Evolutionary conservation across 2,329 filamentous ascomycete species (phyloP).

Genomic region (Bipolaris victoriae): DNA sequence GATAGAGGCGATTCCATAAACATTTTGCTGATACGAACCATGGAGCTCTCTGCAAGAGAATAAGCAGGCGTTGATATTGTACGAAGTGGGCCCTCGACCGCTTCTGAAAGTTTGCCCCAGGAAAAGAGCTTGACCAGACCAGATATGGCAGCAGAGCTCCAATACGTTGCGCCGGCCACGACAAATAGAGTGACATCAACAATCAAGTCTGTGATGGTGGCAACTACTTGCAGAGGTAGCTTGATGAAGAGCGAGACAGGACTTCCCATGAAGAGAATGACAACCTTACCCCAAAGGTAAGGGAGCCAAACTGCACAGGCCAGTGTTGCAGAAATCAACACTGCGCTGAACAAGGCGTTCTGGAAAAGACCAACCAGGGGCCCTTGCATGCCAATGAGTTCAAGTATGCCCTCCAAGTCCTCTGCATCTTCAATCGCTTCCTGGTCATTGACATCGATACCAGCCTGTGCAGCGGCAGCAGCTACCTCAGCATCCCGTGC

Average conservation of each 20-base stretch:
- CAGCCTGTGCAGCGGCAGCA: slow-evolving; percentile 69
- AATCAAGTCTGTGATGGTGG: slow-evolving; percentile 75
- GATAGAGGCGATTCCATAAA: slow-evolving; percentile 35
- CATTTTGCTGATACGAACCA: slow-evolving; percentile 44
- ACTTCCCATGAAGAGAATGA: slow-evolving; percentile 78
- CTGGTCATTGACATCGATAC: slow-evolving; percentile 70
- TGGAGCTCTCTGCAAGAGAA: slow-evolving; percentile 44
- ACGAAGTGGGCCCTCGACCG: slow-evolving; percentile 26
- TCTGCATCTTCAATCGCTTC: slow-evolving; percentile 83
- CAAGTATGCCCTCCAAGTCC: slow-evolving; percentile 94
- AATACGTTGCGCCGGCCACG: slow-evolving; percentile 60
- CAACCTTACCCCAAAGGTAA: slow-evolving; percentile 87
- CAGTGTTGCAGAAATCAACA: slow-evolving; percentile 84
- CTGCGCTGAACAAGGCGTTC: slow-evolving; percentile 91
- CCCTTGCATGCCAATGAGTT: slow-evolving; percentile 94
- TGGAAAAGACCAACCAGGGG: slow-evolving; percentile 89
- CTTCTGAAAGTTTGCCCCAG: slow-evolving; percentile 25
- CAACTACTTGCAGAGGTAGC: slow-evolving; percentile 74
- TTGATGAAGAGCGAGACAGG: slow-evolving; percentile 71
- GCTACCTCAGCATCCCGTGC: slow-evolving; percentile 63
- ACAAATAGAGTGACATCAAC: slow-evolving; percentile 76
- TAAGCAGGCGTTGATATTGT: slow-evolving; percentile 38
- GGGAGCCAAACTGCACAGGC: slow-evolving; percentile 86
- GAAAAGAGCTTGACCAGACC: slow-evolving; percentile 29
- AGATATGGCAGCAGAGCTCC: slow-evolving; percentile 40